phyloP scores from a whole-genome alignment of 257 asterid genomes.

The Solanum microdontum region DNA sequence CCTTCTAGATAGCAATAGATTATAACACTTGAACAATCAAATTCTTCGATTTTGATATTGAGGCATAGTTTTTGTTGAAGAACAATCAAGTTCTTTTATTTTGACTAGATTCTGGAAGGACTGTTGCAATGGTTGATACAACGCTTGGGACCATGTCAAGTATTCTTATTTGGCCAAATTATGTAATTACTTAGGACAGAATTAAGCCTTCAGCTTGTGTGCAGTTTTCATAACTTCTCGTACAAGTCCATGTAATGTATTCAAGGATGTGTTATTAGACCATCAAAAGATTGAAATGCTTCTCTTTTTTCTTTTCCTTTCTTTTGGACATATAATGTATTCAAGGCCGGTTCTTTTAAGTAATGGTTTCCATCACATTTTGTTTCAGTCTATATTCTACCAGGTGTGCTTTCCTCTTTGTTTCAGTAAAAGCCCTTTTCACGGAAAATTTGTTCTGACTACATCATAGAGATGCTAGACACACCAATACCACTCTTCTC shows the following conservation, averaged over 20 bases:
- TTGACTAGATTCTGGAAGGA: background rate
- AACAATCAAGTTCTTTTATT: background rate
- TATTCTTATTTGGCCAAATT: background rate
- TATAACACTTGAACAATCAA: background rate
- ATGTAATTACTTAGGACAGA: background rate
- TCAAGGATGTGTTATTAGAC: background rate
- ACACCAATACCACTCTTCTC: background rate
- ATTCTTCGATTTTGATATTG: background rate
- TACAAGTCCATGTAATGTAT: background rate
- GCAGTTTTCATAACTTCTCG: background rate
- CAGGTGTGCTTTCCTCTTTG: background rate
- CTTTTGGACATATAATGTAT: background rate
- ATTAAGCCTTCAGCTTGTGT: background rate
- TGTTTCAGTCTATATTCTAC: background rate
- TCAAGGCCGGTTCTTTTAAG: background rate
- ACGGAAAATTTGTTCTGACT: background rate
- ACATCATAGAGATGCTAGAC: background rate
- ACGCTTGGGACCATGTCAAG: background rate
- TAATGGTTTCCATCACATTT: background rate
- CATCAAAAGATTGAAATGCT: background rate
- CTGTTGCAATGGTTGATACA: background rate
- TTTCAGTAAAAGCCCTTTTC: background rate
- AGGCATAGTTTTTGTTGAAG: background rate
- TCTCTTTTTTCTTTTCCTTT: background rate
- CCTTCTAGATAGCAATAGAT: background rate